phyloP scores from a whole-genome alignment of 2,329 filamentous ascomycete species.

The Penicillium psychrosexuale region DNA sequence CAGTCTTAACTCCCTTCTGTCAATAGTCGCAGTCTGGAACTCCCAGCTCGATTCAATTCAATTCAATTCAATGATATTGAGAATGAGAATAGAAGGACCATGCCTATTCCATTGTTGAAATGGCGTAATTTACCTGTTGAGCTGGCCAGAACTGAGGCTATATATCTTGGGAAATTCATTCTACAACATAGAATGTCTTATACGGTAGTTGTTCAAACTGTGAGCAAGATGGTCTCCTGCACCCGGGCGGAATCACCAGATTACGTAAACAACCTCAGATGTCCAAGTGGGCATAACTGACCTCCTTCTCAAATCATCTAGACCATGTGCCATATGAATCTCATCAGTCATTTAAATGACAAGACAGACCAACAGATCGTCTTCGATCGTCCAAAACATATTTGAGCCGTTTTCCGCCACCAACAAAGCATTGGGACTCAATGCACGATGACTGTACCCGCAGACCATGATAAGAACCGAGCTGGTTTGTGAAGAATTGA shows the following conservation, averaged over 20 bases:
- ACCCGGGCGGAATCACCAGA: neutral
- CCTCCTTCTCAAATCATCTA: neutral
- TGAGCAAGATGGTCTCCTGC: neutral
- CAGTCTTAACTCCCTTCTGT: constrained; percentile 14
- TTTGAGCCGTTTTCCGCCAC: neutral
- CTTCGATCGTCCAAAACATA: neutral
- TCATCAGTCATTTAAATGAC: neutral
- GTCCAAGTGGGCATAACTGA: neutral
- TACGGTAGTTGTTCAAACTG: neutral
- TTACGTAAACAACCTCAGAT: neutral
- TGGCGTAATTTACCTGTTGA: too few relatives aligned
- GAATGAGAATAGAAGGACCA: neutral
- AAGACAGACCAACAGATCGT: neutral
- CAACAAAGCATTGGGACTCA: neutral
- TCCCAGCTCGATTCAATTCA: neutral
- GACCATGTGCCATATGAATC: neutral
- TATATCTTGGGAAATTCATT: neutral
- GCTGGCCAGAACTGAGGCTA: neutral
- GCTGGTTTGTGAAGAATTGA: neutral
- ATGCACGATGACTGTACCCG: neutral
- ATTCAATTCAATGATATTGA: neutral
- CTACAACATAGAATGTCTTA: neutral
- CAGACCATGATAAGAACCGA: neutral
- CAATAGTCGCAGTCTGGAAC: neutral
- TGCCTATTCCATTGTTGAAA: too few relatives aligned